Conservation (phyloP, 106 monocot genomes). For the Iris macrosiphon region DNA sequence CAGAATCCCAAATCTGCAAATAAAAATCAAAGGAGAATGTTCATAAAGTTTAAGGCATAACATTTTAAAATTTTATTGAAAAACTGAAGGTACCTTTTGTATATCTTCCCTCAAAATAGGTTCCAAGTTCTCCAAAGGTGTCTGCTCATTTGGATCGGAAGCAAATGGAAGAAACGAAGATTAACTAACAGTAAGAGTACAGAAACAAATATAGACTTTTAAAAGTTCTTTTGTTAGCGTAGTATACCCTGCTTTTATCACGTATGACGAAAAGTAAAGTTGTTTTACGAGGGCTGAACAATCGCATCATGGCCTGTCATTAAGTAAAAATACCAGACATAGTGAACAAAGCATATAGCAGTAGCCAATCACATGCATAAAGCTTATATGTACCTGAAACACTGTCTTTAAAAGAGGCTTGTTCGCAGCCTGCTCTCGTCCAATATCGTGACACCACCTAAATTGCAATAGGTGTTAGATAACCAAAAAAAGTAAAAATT, state of each 20-base stretch:
- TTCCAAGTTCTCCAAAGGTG: slow-evolving; percentile 90
- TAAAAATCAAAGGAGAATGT: slow-evolving; percentile 9
- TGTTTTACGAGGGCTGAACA: slow-evolving; percentile 95
- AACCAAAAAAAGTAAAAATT: too few species aligned
- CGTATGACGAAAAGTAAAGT: slow-evolving; percentile 95
- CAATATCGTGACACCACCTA: slow-evolving; percentile 99
- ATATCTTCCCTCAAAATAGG: slow-evolving; percentile 92
- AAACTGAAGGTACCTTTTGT: slow-evolving; percentile 57
- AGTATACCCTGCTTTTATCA: slow-evolving; percentile 78
- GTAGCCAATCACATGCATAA: slow-evolving; percentile 1
- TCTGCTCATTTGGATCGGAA: slow-evolving; percentile 30
- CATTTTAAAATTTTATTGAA: not conserved
- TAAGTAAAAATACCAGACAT: not conserved
- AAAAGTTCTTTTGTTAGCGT: not conserved
- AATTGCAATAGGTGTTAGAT: too few species aligned
- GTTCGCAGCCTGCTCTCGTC: slow-evolving; percentile 96
- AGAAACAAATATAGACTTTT: not conserved
- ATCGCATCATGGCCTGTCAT: slow-evolving; percentile 88
- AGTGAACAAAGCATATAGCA: slow-evolving; percentile 4
- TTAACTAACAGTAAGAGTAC: not conserved
- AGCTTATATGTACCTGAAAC: slow-evolving; percentile 60
- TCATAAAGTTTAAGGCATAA: slow-evolving; percentile 3
- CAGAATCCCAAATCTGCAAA: slow-evolving; percentile 93
- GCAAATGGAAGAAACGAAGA: not conserved
- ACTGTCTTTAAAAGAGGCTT: slow-evolving; percentile 98